Percentiles rank a stretch among this genome's conserved stretches.
These are phyloP conservation scores for Aspergillus oerlinghausenensis DNA, from an alignment of 2,329 filamentous ascomycete genomes.

Conservation along the genomic window DNA sequence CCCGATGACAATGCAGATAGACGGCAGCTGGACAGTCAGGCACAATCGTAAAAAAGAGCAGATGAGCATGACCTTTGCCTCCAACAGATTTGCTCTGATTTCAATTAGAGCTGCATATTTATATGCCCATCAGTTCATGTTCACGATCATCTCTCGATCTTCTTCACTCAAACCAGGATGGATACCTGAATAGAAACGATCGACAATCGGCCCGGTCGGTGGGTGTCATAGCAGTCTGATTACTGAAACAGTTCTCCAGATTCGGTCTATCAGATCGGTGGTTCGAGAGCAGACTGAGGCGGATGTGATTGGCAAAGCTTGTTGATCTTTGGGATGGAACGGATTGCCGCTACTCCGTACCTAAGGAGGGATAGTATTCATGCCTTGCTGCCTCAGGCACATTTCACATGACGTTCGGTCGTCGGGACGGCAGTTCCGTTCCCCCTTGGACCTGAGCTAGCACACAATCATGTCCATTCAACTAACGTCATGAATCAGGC, in stretches of 20 bases:
- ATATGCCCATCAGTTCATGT: too few relatives aligned
- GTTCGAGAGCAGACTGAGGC: neutral
- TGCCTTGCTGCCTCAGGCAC: constrained; percentile 1
- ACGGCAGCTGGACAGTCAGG: too few relatives aligned
- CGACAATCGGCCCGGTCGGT: neutral
- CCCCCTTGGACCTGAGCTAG: neutral
- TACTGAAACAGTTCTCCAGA: neutral
- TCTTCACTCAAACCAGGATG: too few relatives aligned
- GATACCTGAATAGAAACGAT: neutral
- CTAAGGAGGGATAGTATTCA: neutral
- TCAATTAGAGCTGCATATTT: too few relatives aligned
- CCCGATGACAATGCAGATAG: too few relatives aligned
- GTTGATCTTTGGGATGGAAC: neutral
- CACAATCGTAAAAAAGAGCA: too few relatives aligned
- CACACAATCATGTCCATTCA: neutral
- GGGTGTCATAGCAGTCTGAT: neutral
- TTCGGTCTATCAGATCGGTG: neutral
- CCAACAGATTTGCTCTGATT: too few relatives aligned
- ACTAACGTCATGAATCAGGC: neutral
- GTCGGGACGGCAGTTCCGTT: neutral
- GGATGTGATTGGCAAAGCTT: neutral
- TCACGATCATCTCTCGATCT: too few relatives aligned
- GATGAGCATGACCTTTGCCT: too few relatives aligned
- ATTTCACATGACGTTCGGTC: neutral
- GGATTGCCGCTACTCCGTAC: neutral